A percentile compares a stretch with the other conserved stretches of the same genome.
phyloP scores from a whole-genome alignment of 108 stramenopile genomes.

The Pelagomonas calceolata region DNA sequence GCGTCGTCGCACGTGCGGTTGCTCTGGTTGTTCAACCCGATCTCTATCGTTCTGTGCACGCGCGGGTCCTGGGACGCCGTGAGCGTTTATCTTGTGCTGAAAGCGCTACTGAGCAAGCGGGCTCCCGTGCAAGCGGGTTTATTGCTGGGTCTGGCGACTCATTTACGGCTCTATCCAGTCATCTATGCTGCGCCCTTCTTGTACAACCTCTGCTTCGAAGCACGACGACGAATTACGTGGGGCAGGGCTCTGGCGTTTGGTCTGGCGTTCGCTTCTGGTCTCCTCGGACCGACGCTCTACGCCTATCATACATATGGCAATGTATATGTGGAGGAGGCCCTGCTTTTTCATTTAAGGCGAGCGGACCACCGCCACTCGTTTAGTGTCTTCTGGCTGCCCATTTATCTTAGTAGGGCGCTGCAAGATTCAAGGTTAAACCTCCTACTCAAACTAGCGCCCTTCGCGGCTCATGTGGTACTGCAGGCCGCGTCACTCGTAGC shows the following conservation, averaged over 20 bases:
- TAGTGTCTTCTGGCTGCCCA: conserved; percentile 69
- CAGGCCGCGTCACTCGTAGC: conserved; percentile 55
- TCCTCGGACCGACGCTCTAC: conserved; percentile 43
- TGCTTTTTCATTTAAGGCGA: conserved; percentile 84
- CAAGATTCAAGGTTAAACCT: not conserved
- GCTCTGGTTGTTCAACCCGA: conserved; percentile 75
- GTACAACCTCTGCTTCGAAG: conserved; percentile 12
- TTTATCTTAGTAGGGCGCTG: conserved; percentile 45
- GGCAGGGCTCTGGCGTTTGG: conserved; percentile 49
- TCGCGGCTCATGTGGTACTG: conserved; percentile 65
- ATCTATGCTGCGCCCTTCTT: conserved; percentile 68
- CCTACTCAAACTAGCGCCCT: conserved; percentile 17
- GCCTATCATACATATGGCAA: conserved; percentile 55
- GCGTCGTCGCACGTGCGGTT: not conserved
- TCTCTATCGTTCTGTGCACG: conserved; percentile 86
- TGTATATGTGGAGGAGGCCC: conserved; percentile 64
- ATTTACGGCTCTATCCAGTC: conserved; percentile 69
- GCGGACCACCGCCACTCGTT: conserved; percentile 90
- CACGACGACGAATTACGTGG: conserved; percentile 13
- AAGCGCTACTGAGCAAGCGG: conserved; percentile 29
- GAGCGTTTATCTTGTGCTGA: conserved; percentile 64
- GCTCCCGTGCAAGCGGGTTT: conserved; percentile 41
- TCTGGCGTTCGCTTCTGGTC: conserved; percentile 42
- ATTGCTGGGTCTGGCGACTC: conserved; percentile 69
- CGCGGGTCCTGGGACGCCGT: conserved; percentile 74